Percentiles rank a stretch among this genome's conserved stretches.
Conservation (phyloP, 2,329 filamentous ascomycete genomes). For the Calonectria crousiana region DNA sequence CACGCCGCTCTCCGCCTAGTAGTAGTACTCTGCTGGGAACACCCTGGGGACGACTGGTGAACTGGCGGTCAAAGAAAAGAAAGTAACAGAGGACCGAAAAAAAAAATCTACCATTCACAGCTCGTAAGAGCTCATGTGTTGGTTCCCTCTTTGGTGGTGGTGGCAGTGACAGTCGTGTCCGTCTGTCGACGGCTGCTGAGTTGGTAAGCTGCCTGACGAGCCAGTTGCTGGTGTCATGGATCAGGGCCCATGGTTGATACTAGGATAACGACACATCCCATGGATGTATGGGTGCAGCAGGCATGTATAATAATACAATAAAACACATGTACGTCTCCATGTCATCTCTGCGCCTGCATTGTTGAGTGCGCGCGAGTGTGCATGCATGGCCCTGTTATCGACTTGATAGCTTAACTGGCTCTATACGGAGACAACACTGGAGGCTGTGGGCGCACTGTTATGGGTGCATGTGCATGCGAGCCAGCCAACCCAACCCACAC, state of each 20-base stretch:
- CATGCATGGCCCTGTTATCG: constrained; percentile 18
- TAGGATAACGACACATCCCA: constrained; percentile 13
- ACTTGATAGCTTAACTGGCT: constrained; percentile 10
- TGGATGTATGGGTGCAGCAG: constrained; percentile 7
- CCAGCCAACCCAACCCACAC: background rate
- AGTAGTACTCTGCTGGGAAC: constrained; percentile 33
- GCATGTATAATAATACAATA: constrained; percentile 2
- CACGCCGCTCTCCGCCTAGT: constrained; percentile 38
- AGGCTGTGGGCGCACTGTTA: constrained; percentile 9
- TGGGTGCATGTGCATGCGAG: constrained; percentile 12
- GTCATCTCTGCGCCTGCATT: constrained; percentile 21
- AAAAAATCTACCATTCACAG: constrained; percentile 19
- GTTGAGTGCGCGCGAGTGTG: constrained; percentile 9
- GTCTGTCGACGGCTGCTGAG: constrained; percentile 28
- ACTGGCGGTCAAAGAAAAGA: constrained; percentile 62
- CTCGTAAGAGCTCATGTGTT: constrained; percentile 10
- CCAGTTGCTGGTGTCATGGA: constrained; percentile 32
- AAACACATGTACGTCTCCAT: background rate
- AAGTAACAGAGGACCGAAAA: constrained; percentile 28
- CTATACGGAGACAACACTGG: constrained; percentile 1
- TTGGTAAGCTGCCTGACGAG: constrained; percentile 26
- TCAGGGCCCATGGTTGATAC: constrained; percentile 22
- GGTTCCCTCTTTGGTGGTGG: constrained; percentile 13
- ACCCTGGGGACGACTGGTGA: constrained; percentile 50
- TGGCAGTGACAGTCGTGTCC: constrained; percentile 26